Percentiles rank a stretch among this genome's conserved stretches.
Evolutionary conservation across 75 land plant genomes (phyloP).

Genomic region (Pinus albicaulis): DNA sequence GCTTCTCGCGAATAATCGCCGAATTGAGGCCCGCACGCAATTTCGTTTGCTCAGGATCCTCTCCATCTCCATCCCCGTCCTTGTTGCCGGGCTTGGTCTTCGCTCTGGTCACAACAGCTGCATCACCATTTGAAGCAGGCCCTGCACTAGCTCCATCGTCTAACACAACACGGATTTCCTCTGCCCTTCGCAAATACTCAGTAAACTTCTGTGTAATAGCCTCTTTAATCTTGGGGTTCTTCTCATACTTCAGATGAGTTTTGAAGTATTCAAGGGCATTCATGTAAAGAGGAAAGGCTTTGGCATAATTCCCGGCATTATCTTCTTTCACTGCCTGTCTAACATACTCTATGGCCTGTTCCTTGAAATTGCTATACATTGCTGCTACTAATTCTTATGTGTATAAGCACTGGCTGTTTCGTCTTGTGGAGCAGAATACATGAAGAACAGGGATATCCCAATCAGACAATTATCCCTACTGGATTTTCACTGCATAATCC

Average conservation of each 20-base stretch:
- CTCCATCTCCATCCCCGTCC: conserved; percentile 38
- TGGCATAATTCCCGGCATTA: conserved; percentile 60
- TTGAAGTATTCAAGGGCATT: conserved; percentile 57
- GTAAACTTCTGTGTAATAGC: conserved; percentile 61
- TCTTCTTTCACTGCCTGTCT: conserved; percentile 53
- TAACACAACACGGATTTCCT: conserved; percentile 48
- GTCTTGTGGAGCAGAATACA: no score
- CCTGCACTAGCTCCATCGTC: conserved; percentile 27
- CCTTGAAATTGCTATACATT: conserved; percentile 66
- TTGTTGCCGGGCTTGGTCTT: conserved; percentile 35
- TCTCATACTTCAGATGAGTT: conserved; percentile 57
- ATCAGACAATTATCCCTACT: no score
- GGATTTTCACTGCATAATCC: no score
- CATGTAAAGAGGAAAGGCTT: conserved; percentile 61
- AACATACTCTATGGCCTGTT: conserved; percentile 62
- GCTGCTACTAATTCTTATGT: neutral
- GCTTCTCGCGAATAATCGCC: conserved; percentile 48
- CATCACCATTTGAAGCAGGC: conserved; percentile 42
- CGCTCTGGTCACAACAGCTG: conserved; percentile 40
- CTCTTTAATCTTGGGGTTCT: conserved; percentile 61
- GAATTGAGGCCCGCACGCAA: conserved; percentile 47
- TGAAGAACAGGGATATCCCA: no score
- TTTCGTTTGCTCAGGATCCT: conserved; percentile 50
- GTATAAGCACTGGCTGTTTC: no score
- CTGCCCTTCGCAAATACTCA: conserved; percentile 51